Evolutionary conservation across 805 yeast species (phyloP), one percentile per base, ranked within the genome.

Genomic region (Suhomyces pyralidae): DNA sequence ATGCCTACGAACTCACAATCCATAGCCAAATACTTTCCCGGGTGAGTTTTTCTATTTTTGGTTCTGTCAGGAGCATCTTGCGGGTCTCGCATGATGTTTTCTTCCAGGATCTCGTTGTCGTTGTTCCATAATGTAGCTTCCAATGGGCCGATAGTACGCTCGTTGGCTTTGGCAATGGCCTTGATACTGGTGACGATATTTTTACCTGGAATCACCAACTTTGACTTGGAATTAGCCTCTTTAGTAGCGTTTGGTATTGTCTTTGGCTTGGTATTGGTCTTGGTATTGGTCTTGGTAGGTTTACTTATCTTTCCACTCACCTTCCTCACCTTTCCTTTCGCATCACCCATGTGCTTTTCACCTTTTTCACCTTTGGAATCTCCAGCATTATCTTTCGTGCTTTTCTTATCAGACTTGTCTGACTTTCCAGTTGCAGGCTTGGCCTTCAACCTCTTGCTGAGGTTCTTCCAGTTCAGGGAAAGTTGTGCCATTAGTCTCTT

Each of bases 1-100:
- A 88, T 85, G 9, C 97, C 97, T 2, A 92, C 97, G 74, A 92
- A 91, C 61, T 92, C 98, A 73, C 97, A 91, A 69, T 92, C 98
- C 55, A 92, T 81, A 1, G 97, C 90, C 2, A 91, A 54, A 59
- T 80, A 91, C 61, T 81, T 86, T 1, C 97, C 97, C 0, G 83
- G 73, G 44, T 79, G 77, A 49, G 66, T 70, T 53, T 78, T 71
- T 14, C 69, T 61, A 32, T 40, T 66, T n/a, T 48, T 55, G 20
- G 12, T 32, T 12, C n/a, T 22, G 2, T 20, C 19, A 9, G 42
- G 42, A 22, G 36, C 10, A 12, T 22, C 38, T 19, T 19, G 19
- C 2, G 32, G 12, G 25, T 24, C 49, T 34, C 43, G 26, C 24
- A 46, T n/a, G 7, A 46, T 46, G n/a, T 15, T 24, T 6, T 24